Base-by-base conservation (phyloP, 495 filamentous ascomycete genomes). In the Podospora australis region DNA sequence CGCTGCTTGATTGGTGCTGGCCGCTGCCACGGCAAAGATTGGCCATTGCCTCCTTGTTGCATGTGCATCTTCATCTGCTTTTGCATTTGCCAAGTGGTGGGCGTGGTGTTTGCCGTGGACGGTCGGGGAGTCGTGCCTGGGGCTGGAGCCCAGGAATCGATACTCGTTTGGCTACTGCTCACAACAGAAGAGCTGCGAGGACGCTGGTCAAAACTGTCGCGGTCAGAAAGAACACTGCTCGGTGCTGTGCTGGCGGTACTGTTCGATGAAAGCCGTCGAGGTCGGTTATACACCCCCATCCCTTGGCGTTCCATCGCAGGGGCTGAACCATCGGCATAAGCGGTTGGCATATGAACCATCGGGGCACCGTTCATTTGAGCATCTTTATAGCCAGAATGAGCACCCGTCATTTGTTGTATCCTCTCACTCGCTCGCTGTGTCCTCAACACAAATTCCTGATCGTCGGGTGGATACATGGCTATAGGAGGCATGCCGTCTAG, bases 121-220 rank as follows among this genome's bases (percentile, higher is more conserved):
- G 20, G 24, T 9, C 53, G 35, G 17, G 45, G 36, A 21, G 21
- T 48, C 16, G 26, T 44, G 10, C 44, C 49, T 1, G 54, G 39
- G 28, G 42, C 52, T 25, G 23, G 46, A 23, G 52, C 44, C 24
- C 59, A 61, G 3, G 66, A 70, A 8, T 73, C 71, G 56, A 69
- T 48, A 45, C 68, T 72, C 19, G 69, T 69, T 38, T 58, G 64
- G 54, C 67, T 73, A 49, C 56, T 63, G 46, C 58, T 65, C n/a
- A 48, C 19, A n/a, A n/a, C n/a, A 3, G 61, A 63, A 0, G 49
- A 41, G 38, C 20, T 52, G 23, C 56, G 62, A 7, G 48, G 34
- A 13, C 63, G 58, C 13, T 51, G 39, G 9, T 64, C 65, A 23
- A 53, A 51, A 49, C 53, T 59, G 29, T 62, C 57, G 13, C 50